These are phyloP conservation scores for Obba rivulosa DNA, from an alignment of 768 basidiomycete species.

Conservation along the genomic window DNA sequence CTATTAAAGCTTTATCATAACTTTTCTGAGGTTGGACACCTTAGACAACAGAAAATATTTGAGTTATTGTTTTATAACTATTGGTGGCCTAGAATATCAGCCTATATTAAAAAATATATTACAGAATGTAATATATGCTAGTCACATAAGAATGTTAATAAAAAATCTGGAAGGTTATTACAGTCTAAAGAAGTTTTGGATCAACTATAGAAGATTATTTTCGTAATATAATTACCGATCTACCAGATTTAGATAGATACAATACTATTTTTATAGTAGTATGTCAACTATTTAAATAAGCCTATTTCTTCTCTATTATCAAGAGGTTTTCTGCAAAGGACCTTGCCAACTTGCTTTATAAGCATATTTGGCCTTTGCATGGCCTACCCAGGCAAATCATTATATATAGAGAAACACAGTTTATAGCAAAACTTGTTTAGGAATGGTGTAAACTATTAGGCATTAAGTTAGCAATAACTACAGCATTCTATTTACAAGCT, in stretches of 20 bases:
- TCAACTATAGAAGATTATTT: slow-evolving; percentile 23
- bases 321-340: background rate
- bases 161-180: slow-evolving; percentile 11
- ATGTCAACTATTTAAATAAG: background rate
- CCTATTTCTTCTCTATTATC: background rate
- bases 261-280: slow-evolving; percentile 15
- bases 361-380: slow-evolving; percentile 3
- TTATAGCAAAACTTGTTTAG: slow-evolving; percentile 22
- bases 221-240: slow-evolving; percentile 18
- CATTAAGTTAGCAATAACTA: slow-evolving; percentile 19
- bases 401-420: slow-evolving; percentile 7
- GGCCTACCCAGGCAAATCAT: slow-evolving; percentile 7
- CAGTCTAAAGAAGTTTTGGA: slow-evolving; percentile 9
- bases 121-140: slow-evolving; percentile 20
- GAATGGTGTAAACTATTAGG: slow-evolving; percentile 16
- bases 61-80: slow-evolving; percentile 18
- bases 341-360: slow-evolving; percentile 2
- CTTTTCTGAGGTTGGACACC: slow-evolving; percentile 1
- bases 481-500: slow-evolving; percentile 33
- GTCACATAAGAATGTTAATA: slow-evolving; percentile 13
- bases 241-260: slow-evolving; percentile 16
- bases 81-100: slow-evolving; percentile 21
- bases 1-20: background rate
- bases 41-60: slow-evolving; percentile 8
- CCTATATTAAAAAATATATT: slow-evolving; percentile 24